Evolutionary conservation across 148 eudicot species (phyloP), one percentile per base, ranked within the genome.

Genomic region (Bassia scoparia): DNA sequence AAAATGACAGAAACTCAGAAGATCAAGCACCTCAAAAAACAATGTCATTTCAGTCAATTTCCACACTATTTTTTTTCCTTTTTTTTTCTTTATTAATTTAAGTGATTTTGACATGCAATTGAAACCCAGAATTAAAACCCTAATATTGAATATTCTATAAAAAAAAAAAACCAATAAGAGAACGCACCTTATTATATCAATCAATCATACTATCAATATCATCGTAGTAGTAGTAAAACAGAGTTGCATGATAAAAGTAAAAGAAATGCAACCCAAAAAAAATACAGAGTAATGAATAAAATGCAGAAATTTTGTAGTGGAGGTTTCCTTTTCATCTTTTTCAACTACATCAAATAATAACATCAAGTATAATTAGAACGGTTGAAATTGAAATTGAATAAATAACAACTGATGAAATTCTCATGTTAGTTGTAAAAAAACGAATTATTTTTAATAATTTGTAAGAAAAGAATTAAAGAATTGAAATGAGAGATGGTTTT

Each of bases 11-110:
- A 60, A 77, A 65, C 71, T 67, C 68, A 83, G 64, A 77, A 76
- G 50, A 78, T 75, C 67, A 69, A 61, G 63, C 70, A 61, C 29
- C 49, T 55, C n/a, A 62, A 31, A 71, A 68, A 59, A 44, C 41
- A 11, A 24, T 76, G 83, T 82, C 79, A 81, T 29, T 79, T 78
- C 67, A 78, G 85, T 82, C 87, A 83, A 84, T 78, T 76, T 72
- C 38, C 62, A 80, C 69, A 79, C 80, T 55, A 52, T 75, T 61
- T 70, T n/a, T 58, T 50, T 63, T 33, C 9, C 46, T 77, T 85
- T 27, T 15, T 46, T 2, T 16, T 52, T 21, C 7, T 21, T 1
- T 17, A 4, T 52, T 52, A 20, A 21, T 15, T 15, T 15, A 3
- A 1, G 24, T 52, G 21, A 86, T 41, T 15, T 72, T 58, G 91